A percentile compares a stretch with the other conserved stretches of the same genome.
Conservation (phyloP, 1,284 basidiomycete genomes). For the Cryptococcus sp. region DNA sequence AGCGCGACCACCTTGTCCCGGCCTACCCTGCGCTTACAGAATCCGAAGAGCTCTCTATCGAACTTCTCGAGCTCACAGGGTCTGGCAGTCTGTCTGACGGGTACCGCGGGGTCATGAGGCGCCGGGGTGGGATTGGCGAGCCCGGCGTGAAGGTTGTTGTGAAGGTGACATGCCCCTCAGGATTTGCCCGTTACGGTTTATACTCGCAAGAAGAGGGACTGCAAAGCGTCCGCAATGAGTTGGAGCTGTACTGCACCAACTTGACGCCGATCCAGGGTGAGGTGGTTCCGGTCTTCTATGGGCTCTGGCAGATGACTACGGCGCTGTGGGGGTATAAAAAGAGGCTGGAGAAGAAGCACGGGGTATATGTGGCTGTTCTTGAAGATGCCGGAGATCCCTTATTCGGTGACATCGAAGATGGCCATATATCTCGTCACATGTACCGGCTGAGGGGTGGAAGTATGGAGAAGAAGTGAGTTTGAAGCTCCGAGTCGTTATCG, state of each 20-base stretch:
- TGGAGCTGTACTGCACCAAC: neutral
- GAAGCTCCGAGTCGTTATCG: no score
- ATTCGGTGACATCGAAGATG: no score
- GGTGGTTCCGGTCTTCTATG: slow-evolving; percentile 5
- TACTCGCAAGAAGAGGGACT: no score
- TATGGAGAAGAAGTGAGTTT: no score
- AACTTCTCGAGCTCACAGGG: neutral
- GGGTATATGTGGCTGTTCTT: slow-evolving; percentile 1
- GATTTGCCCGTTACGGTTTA: no score
- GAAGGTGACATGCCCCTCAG: slow-evolving; percentile 1
- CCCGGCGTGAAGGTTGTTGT: neutral
- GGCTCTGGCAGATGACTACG: slow-evolving; percentile 5
- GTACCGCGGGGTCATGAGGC: slow-evolving; percentile 2
- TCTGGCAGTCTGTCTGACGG: slow-evolving; percentile 3
- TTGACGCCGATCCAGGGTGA: slow-evolving; percentile 2
- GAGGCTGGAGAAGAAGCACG: no score
- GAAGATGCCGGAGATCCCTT: slow-evolving; percentile 1
- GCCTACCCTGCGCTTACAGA: neutral
- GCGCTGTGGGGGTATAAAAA: neutral
- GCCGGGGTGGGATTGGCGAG: neutral
- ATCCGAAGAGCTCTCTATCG: neutral
- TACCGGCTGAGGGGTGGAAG: no score
- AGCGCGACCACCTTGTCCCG: neutral
- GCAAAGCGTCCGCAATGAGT: slow-evolving; percentile 6
- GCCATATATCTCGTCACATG: no score